phyloP scores from a whole-genome alignment of 371 early-diverging fungal species.

The Mortierella sp. region DNA sequence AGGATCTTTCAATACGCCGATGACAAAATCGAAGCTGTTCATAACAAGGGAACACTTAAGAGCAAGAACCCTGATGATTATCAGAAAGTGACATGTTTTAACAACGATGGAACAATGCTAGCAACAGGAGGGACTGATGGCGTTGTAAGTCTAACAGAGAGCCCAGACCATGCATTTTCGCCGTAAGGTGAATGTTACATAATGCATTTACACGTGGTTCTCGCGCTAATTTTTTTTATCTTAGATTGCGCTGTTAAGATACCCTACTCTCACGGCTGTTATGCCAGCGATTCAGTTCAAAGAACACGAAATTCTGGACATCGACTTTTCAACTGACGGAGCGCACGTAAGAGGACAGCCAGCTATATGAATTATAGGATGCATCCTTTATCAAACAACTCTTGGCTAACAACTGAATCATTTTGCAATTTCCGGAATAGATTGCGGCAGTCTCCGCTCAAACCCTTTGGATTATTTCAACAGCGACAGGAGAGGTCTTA shows the following conservation, averaged over 20 bases:
- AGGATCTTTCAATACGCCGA: slow-evolving; percentile 68
- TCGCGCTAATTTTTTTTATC: neutral
- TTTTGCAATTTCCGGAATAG: slow-evolving; percentile 24
- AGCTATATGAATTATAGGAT: neutral
- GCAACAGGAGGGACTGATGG: slow-evolving; percentile 81
- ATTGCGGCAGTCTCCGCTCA: slow-evolving; percentile 63
- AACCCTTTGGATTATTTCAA: slow-evolving; percentile 63
- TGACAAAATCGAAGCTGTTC: slow-evolving; percentile 49
- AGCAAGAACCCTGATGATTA: slow-evolving; percentile 64
- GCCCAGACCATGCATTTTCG: neutral
- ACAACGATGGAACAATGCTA: slow-evolving; percentile 67
- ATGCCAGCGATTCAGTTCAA: slow-evolving; percentile 68
- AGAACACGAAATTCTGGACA: slow-evolving; percentile 72
- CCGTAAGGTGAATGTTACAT: neutral
- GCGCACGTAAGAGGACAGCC: slow-evolving; percentile 47
- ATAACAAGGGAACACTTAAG: slow-evolving; percentile 57
- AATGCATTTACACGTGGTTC: neutral
- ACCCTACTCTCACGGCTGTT: slow-evolving; percentile 64
- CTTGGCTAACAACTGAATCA: neutral
- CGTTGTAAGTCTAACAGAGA: slow-evolving; percentile 39
- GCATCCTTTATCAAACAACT: neutral
- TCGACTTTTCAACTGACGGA: slow-evolving; percentile 70
- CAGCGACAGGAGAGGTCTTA: slow-evolving; percentile 66
- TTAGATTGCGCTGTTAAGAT: slow-evolving; percentile 64
- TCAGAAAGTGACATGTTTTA: slow-evolving; percentile 70